A percentile compares a stretch with the other conserved stretches of the same genome.
Conservation (phyloP, 176 grass and related monocot species). For the Avena atlantica region DNA sequence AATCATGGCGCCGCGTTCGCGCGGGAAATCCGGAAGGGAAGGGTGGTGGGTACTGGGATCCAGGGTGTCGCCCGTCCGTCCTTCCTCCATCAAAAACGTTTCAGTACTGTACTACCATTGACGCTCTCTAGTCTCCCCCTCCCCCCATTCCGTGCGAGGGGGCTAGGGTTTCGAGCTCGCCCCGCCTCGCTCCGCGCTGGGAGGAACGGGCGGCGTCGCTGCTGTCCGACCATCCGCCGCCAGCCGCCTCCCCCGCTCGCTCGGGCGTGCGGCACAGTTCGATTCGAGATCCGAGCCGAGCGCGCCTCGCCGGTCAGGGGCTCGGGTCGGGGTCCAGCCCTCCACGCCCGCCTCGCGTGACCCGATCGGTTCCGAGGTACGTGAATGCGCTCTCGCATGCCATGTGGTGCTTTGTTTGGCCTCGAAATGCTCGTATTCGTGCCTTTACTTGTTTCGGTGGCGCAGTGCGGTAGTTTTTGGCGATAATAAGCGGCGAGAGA, state of each 20-base stretch:
- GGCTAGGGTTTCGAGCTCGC: conserved; percentile 50
- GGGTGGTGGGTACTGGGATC: conserved; percentile 14
- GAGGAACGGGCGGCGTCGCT: not conserved
- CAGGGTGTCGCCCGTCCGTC: conserved; percentile 4
- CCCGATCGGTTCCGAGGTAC: conserved; percentile 36
- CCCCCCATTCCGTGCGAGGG: not conserved
- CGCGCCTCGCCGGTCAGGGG: not conserved
- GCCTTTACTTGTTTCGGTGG: not conserved
- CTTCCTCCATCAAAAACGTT: not conserved
- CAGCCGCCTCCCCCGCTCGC: not conserved
- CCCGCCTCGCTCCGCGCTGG: not conserved
- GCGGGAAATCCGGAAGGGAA: conserved; percentile 57
- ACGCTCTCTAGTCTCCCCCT: not conserved
- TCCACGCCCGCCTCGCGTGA: not conserved
- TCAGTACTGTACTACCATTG: not conserved
- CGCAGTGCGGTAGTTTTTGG: not conserved
- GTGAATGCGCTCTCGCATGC: not conserved
- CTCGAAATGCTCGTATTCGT: not conserved
- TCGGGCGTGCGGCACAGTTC: not conserved
- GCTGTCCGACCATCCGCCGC: conserved; percentile 8
- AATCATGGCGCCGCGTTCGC: conserved; percentile 52
- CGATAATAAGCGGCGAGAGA: not conserved
- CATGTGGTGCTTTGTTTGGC: not conserved
- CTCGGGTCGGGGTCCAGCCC: not conserved
- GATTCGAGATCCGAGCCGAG: conserved; percentile 29